Evolutionary conservation across 1,139 yeast species (phyloP).

Genomic region (Protomyces pachydermus): DNA sequence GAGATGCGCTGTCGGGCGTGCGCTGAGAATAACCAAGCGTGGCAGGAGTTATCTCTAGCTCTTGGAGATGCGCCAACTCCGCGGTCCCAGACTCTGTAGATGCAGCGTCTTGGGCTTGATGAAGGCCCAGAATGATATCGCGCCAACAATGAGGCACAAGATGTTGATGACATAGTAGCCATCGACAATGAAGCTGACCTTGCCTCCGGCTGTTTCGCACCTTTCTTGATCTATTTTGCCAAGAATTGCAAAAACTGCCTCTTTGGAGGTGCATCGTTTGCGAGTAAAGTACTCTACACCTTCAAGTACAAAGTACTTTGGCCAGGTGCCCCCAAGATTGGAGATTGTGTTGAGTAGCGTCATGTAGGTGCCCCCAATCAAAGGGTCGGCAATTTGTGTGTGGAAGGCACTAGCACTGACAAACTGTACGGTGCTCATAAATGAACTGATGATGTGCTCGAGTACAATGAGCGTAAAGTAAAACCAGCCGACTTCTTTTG

Average conservation of each 20-base stretch:
- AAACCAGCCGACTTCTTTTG: slow-evolving; percentile 48
- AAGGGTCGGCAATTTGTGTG: slow-evolving; percentile 90
- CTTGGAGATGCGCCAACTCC: slow-evolving; percentile 59
- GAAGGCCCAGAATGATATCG: slow-evolving; percentile 60
- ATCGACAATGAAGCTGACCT: slow-evolving; percentile 54
- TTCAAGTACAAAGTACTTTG: slow-evolving; percentile 67
- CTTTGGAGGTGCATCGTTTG: slow-evolving; percentile 20
- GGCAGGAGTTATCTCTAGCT: background rate
- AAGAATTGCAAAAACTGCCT: slow-evolving; percentile 21
- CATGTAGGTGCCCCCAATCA: slow-evolving; percentile 97
- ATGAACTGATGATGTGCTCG: slow-evolving; percentile 80
- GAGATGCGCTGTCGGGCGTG: slow-evolving; percentile 13
- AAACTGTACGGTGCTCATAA: slow-evolving; percentile 92
- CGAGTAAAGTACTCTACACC: slow-evolving; percentile 73
- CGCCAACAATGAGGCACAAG: slow-evolving; percentile 64
- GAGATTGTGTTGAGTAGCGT: slow-evolving; percentile 87
- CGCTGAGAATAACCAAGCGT: slow-evolving; percentile 11
- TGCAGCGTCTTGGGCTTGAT: slow-evolving; percentile 55
- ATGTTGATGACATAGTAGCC: slow-evolving; percentile 80
- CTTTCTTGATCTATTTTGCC: slow-evolving; percentile 46
- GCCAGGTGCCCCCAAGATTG: slow-evolving; percentile 98
- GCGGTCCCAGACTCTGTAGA: slow-evolving; percentile 58
- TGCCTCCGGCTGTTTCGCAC: slow-evolving; percentile 55
- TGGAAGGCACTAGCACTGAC: slow-evolving; percentile 93
- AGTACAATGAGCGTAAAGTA: slow-evolving; percentile 68